Base-by-base conservation (phyloP, 1,284 basidiomycete genomes). In the Sutorius eximius region DNA sequence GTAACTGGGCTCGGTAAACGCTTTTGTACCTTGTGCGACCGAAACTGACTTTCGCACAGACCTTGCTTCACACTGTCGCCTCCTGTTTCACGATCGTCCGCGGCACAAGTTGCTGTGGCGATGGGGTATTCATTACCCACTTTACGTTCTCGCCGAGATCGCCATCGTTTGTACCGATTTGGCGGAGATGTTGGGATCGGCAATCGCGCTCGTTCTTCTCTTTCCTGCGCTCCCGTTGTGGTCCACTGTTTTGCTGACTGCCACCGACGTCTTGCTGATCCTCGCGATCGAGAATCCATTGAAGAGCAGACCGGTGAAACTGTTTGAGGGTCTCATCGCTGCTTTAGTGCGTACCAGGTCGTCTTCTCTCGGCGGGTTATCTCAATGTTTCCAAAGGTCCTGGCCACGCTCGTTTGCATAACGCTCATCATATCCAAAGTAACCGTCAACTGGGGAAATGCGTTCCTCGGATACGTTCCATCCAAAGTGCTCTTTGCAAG, bases 401-500 rank as follows among this genome's bases (percentile, higher is more conserved):
- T 95, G 20, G 81, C 83, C 1, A 91, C 95, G 0, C 78, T 96
- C 27, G 76, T 90, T 16, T 93, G 89, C 68, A 94, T 97, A 78
- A 79, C 84, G 43, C 77, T 94, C 43, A 82, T 98, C 56, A 84
- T 96, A 46, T 80, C 87, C 30, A 85, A 82, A 66, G 82, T 94
- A 22, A 62, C 82, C 43, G 86, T 95, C 0, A 66, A 86, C 36
- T 97, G 94, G 95, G 79, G 75, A 16, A 73, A 76, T 32, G 89
- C 90, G 1, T 96, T 98, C 70, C 66, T 83, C n/a, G 95, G 95
- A 11, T 95, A 85, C 64, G 64, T 98, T 12, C 95, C 95, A 0
- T 88, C 87, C 1, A 84, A 83, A 53, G 75, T 77, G 18, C 73
- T 91, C 27, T 80, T 92, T 56, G 66, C 78, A 42, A 75, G 76